Base-by-base conservation (phyloP, 2,329 filamentous ascomycete species). In the Endoconidiophora laricicola region DNA sequence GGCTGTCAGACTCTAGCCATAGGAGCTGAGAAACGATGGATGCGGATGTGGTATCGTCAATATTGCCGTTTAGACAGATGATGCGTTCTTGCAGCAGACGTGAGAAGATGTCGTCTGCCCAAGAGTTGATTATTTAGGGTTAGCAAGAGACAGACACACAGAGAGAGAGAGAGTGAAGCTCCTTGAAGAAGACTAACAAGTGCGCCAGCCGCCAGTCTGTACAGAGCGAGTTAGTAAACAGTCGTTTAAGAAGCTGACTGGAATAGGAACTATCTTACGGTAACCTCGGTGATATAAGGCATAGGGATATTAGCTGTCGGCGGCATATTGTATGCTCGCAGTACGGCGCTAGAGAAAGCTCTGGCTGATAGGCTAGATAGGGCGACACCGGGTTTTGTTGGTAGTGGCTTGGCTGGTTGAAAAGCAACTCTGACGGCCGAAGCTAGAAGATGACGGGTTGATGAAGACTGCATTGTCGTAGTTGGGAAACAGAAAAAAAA, bases 1-100 rank as follows among this genome's bases (percentile, higher is more conserved):
- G 88, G 60, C 86, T 86, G 61, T 98, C 91, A 59, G 90, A 91
- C 72, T 98, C 93, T 64, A 98, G 86, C 76, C 88, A 98, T 55
- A 98, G 82, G 20, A 98, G 79, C 63, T 98, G 93, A 1, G 91
- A 86, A 24, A 96, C 90, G 55, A 96, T 86, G 40, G 83, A 85
- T n/a, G 91, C 90, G 37, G 87, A 94, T 57, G 91, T 79, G 40
- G 77, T 81, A 61, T 94, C 86, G 67, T 96, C 84, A 52, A 96
- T 87, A 60, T 84, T 74, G 60, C 90, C 90, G 60, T 94, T 95
- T 36, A 96, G 75, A 62, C 85, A 94, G 60, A 98, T 75, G 60
- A 96, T 96, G 55, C 90, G 85, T 71, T 96, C 90, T 79, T 86
- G 33, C 16, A 88, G 66, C 4, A 88, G 69, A 60, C 86, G 81